Evolutionary conservation across 2,329 filamentous ascomycete species (phyloP).

Genomic region (Alternaria novae-zelandiae): DNA sequence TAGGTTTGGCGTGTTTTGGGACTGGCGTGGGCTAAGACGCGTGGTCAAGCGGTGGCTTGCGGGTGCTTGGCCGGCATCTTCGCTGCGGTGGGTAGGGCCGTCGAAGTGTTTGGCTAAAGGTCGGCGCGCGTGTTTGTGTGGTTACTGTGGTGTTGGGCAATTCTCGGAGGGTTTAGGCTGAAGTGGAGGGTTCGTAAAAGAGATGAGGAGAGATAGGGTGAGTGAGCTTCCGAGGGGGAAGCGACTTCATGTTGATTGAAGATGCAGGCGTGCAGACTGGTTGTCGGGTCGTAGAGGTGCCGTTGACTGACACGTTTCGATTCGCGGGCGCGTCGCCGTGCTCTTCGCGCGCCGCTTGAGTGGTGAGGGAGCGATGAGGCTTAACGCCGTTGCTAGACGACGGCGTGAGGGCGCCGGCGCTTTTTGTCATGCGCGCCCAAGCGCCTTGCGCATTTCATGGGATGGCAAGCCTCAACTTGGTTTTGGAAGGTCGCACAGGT

Average conservation of each 20-base stretch:
- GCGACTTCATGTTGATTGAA: conserved; percentile 3
- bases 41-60: conserved; percentile 8
- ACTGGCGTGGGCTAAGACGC: not conserved
- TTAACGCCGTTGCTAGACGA: conserved; percentile 9
- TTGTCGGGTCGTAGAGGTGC: not conserved
- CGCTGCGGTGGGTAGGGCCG: conserved; percentile 2
- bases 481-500: not conserved
- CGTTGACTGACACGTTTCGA: conserved; percentile 4
- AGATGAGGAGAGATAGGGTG: not conserved
- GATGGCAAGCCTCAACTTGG: not conserved
- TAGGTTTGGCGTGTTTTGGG: not conserved
- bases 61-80: conserved; percentile 5
- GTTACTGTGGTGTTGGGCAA: not conserved
- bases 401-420: conserved; percentile 15
- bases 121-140: not conserved
- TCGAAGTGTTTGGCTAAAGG: not conserved
- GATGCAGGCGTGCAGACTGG: not conserved
- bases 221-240: not conserved
- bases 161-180: not conserved
- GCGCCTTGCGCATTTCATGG: not conserved
- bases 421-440: conserved; percentile 2
- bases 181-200: not conserved
- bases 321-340: conserved; percentile 24
- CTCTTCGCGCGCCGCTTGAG: conserved; percentile 10
- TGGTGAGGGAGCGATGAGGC: conserved; percentile 11